phyloP scores from a whole-genome alignment of 257 asterid genomes.

The Petunia secreta region DNA sequence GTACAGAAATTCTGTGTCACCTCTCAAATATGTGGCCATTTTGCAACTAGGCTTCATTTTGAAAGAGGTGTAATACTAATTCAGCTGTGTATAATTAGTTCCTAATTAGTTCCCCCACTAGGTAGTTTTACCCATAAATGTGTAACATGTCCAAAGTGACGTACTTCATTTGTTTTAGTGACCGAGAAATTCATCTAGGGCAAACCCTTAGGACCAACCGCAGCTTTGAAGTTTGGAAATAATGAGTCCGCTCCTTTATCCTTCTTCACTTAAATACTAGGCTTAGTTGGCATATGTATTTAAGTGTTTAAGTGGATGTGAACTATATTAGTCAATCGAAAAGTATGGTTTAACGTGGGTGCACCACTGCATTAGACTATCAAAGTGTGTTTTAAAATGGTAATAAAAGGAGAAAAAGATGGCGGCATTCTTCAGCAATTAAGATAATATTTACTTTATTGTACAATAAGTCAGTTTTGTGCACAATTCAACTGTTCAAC shows the following conservation, averaged over 20 bases:
- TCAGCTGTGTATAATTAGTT: not conserved
- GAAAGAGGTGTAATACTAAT: not conserved
- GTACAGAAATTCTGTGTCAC: not conserved
- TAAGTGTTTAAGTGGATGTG: not conserved
- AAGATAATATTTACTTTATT: no score
- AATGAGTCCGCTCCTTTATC: no score
- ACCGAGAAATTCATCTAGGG: no score
- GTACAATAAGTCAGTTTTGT: no score
- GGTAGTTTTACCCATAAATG: not conserved
- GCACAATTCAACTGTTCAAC: no score
- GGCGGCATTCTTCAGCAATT: no score
- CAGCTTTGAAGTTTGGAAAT: no score
- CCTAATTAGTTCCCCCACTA: not conserved
- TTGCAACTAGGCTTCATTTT: not conserved
- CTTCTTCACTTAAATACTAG: no score
- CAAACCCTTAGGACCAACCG: no score
- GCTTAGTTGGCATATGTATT: not conserved
- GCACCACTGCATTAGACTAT: not conserved
- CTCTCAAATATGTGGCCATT: conserved; percentile 1
- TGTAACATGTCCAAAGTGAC: not conserved
- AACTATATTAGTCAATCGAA: not conserved
- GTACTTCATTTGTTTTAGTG: no score
- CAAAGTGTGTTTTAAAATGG: not conserved
- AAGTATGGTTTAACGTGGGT: not conserved
- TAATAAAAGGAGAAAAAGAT: no score